Evolutionary conservation across 768 basidiomycete species (phyloP), one percentile per base, ranked within the genome.

Genomic region (Trichaptum fuscoviolaceum): DNA sequence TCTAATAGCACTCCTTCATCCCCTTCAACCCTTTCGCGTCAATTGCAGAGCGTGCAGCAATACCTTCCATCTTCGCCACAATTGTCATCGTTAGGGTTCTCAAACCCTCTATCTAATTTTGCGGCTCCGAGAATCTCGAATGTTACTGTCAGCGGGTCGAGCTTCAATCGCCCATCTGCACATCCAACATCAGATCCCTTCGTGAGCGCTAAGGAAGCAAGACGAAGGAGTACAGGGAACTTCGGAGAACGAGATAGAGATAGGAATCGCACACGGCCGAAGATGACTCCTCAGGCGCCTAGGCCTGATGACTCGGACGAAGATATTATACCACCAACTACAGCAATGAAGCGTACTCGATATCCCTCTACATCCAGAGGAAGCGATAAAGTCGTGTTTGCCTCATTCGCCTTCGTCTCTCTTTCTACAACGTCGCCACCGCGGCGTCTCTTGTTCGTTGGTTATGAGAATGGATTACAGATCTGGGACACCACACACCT

Each of bases 401-500:
- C 59, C 23, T 61, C 59, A 25, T 61, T 61, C 59, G 24, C 59
- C 59, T 15, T 15, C 15, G 30, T 61, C 59, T 61, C 59, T 25
- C 59, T 34, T 61, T 34, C 59, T 25, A 6, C 59, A 17, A 15
- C 30, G 25, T 61, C 59, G 59, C 30, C 59, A 61, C 24, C 59
- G 59, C 24, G 83, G 58, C 78, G 80, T 26, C 69, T 87, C 7
- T 79, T 88, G 12, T 72, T 89, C 63, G 75, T 88, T 18, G 86
- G 81, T 5, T 89, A 88, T 72, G 67, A 72, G 35, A 75, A 77
- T 17, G 83, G 84, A 6, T 70, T 90, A 57, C 84, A 88, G 71
- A 77, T 88, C 23, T 90, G 87, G 87, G 87, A 89, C 69, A 85
- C 84, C 69, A 79, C 83, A 15, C 79, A 83, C 67, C 73, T 89